phyloP scores from a whole-genome alignment of 257 asterid genomes.

The Solanum lignicaule region DNA sequence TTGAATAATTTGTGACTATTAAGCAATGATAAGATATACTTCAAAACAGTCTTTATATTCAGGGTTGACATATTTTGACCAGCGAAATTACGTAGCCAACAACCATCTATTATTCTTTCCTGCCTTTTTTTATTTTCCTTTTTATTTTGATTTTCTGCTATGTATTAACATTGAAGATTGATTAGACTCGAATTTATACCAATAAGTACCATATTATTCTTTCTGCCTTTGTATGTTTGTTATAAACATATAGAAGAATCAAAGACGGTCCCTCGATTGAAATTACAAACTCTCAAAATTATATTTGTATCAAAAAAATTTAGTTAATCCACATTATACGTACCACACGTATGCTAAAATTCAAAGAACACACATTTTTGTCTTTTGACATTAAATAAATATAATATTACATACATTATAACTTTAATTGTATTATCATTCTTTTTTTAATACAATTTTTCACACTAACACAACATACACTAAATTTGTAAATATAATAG shows the following conservation, averaged over 20 bases:
- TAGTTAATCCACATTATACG: too few relatives aligned
- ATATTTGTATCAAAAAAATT: too few relatives aligned
- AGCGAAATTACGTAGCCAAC: not conserved
- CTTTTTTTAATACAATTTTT: too few relatives aligned
- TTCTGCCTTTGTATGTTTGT: not conserved
- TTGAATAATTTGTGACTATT: not conserved
- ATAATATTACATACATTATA: too few relatives aligned
- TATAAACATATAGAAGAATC: too few relatives aligned
- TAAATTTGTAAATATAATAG: too few relatives aligned
- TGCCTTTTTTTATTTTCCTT: not conserved
- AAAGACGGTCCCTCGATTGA: too few relatives aligned
- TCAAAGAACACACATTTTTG: too few relatives aligned
- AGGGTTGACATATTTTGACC: not conserved
- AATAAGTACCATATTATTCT: not conserved
- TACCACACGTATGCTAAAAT: too few relatives aligned
- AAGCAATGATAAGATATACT: not conserved
- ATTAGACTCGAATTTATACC: rapidly evolving
- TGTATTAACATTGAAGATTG: rapidly evolving
- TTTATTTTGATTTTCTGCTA: rapidly evolving
- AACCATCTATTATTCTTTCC: not conserved
- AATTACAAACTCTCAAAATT: too few relatives aligned
- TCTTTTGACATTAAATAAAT: too few relatives aligned
- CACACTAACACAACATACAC: not conserved
- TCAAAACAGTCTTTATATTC: not conserved
- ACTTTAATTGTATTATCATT: too few relatives aligned